Conservation (phyloP, 345 rosid species). For the Eucalyptus tenuipes region DNA sequence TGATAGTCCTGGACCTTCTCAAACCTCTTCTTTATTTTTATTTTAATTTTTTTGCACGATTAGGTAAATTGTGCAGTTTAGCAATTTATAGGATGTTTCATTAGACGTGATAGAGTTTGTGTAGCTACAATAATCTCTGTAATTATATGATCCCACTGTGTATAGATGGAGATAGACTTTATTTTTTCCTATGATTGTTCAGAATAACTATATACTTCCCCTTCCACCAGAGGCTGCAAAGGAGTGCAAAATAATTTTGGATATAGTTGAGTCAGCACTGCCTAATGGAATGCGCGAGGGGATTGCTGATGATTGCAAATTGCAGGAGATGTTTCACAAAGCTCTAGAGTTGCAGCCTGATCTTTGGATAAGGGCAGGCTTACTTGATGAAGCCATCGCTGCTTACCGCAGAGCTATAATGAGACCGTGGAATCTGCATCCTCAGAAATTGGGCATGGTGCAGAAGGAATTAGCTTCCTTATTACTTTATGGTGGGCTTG, state of each 20-base stretch:
- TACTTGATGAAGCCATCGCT: constrained; percentile 53
- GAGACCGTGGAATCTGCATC: constrained; percentile 80
- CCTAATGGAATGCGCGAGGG: constrained; percentile 60
- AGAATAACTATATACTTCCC: background rate
- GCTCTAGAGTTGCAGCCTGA: constrained; percentile 74
- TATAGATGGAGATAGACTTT: background rate
- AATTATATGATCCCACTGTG: background rate
- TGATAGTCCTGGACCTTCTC: background rate
- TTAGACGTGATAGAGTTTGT: background rate
- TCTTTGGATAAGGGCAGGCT: constrained; percentile 63
- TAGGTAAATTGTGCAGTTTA: background rate
- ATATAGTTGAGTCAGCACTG: constrained; percentile 59
- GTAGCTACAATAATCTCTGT: background rate
- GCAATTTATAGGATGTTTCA: background rate
- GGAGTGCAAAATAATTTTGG: constrained; percentile 71
- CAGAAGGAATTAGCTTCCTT: constrained; percentile 72
- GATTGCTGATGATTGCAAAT: constrained; percentile 50
- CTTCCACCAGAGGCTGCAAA: constrained; percentile 74
- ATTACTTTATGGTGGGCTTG: constrained; percentile 73
- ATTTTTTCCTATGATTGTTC: background rate
- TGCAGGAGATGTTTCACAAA: constrained; percentile 75
- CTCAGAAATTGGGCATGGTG: constrained; percentile 56
- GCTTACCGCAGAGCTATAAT: constrained; percentile 64
- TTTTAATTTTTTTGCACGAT: background rate
- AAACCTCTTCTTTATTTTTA: background rate